Percentiles rank a stretch among this genome's conserved stretches.
phyloP scores from a whole-genome alignment of 768 basidiomycete species.

The Tulasnella sp. region DNA sequence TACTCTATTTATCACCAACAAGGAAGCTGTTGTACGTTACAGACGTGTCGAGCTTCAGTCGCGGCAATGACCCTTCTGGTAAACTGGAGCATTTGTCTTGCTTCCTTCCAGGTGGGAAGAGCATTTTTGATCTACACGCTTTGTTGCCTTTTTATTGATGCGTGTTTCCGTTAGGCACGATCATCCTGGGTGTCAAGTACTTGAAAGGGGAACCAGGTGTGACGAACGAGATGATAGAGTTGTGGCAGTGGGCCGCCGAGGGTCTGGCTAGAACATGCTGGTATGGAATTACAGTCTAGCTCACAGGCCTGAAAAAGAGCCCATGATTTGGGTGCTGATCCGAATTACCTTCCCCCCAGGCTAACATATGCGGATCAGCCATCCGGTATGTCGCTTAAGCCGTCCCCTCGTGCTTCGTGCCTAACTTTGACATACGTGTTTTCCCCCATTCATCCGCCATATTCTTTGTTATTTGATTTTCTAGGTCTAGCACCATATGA shows the following conservation, averaged over 20 bases:
- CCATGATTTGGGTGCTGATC: neutral
- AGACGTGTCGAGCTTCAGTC: constrained; percentile 28
- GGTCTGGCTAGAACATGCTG: constrained; percentile 62
- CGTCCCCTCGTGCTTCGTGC: too few species aligned
- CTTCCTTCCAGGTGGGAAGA: constrained; percentile 71
- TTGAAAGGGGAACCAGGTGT: constrained; percentile 23
- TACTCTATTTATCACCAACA: constrained; percentile 53
- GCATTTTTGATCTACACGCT: too few species aligned
- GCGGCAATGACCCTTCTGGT: constrained; percentile 20
- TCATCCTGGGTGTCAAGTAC: constrained; percentile 55
- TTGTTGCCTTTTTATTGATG: too few species aligned
- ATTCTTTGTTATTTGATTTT: neutral
- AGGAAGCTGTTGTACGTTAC: constrained; percentile 59
- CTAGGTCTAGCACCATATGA: constrained; percentile 56
- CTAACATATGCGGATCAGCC: constrained; percentile 13
- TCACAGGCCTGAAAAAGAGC: too few species aligned
- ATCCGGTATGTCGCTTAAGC: constrained; percentile 9
- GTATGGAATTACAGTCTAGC: constrained; percentile 48
- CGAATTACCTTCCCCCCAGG: constrained; percentile 1
- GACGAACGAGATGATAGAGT: constrained; percentile 45
- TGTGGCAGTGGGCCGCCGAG: constrained; percentile 64
- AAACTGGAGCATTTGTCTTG: constrained; percentile 62
- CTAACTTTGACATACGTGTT: too few species aligned
- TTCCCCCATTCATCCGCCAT: too few species aligned
- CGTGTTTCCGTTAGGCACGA: too few species aligned